Evolutionary conservation across 139 green algal genomes (phyloP), one percentile per base, ranked within the genome.

Genomic region (Chlamydomonas incerta): DNA sequence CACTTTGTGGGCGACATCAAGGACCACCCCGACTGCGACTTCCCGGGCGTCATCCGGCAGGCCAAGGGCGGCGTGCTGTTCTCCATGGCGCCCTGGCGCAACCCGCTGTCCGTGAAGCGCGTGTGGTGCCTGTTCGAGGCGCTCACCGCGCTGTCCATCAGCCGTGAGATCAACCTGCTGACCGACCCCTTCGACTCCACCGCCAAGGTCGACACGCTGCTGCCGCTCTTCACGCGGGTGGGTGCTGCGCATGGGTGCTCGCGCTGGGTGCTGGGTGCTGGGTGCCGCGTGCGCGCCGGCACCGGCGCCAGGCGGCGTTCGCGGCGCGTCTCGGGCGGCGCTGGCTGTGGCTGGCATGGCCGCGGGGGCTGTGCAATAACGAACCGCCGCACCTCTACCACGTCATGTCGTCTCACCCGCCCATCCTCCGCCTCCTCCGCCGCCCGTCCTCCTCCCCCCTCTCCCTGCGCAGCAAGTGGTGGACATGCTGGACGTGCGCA

Each of bases 101-200:
- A 83, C 23, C 85, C 85, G 37, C 68, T 89, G 33, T 85, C 68
- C 46, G 85, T 89, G 67, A 62, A 80, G 85, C 77, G 85, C 20
- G 85, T 89, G 62, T 89, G 85, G 85, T 89, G 85, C 70, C 58
- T 89, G 77, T 89, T 86, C 58, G 85, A 89, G 79, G 85, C 85
- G 29, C 85, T 89, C 26, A 82, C 82, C 0, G 58, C 72, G 58
- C 72, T 82, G 60, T 83, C 85, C 14, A 67, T 89, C 55, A 86
- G 31, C 35, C 37, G 67, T 3, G 77, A 89, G 33, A 83, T 89
- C 62, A 72, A 86, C 55, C 57, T 89, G 77, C 77, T 89, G 34
- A 83, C 83, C 21, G 85, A 89, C 70, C 68, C 72, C 18, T 76
- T 89, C 37, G 75, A 89, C 67, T 87, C 77, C 70, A 86, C 55